Evolutionary conservation across 345 rosid species (phyloP).

Genomic region (Mercurialis annua): DNA sequence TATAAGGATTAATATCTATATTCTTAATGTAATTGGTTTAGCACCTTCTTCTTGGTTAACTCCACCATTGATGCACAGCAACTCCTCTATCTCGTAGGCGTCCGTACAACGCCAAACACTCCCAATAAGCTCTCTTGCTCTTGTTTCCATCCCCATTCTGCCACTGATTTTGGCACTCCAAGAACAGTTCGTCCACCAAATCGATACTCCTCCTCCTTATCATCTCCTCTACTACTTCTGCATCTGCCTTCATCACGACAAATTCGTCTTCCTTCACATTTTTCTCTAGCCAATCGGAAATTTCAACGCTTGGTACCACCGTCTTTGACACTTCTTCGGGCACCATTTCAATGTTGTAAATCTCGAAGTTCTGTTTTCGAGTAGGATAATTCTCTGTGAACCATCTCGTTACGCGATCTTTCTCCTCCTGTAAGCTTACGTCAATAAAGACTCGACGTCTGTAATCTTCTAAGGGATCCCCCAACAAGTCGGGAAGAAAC

Average conservation of each 20-base stretch:
- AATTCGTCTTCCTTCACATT: conserved; percentile 40
- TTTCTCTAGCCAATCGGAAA: conserved; percentile 35
- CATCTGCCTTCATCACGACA: conserved; percentile 48
- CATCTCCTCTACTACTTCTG: conserved; percentile 41
- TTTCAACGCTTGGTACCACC: not conserved
- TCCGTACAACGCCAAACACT: conserved; percentile 46
- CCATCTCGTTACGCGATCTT: conserved; percentile 26
- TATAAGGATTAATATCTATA: no score
- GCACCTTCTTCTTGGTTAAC: conserved; percentile 2
- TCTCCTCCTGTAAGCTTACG: conserved; percentile 23
- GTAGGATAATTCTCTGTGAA: conserved; percentile 34
- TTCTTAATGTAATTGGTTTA: no score
- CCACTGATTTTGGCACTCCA: conserved; percentile 42
- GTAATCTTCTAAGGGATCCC: conserved; percentile 35
- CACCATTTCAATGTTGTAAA: conserved; percentile 17
- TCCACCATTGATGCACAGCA: conserved; percentile 57
- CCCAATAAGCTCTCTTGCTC: conserved; percentile 48
- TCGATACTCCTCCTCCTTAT: conserved; percentile 15
- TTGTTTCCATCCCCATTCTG: conserved; percentile 19
- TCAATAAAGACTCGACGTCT: conserved; percentile 30
- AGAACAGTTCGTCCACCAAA: conserved; percentile 44
- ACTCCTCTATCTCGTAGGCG: conserved; percentile 39
- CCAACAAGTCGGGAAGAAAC: conserved; percentile 38
- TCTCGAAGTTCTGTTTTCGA: conserved; percentile 33
- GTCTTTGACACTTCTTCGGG: conserved; percentile 9